Evolutionary conservation across 208 protist species (phyloP), one percentile per base, ranked within the genome.

Genomic region (Histomonas meleagridis): DNA sequence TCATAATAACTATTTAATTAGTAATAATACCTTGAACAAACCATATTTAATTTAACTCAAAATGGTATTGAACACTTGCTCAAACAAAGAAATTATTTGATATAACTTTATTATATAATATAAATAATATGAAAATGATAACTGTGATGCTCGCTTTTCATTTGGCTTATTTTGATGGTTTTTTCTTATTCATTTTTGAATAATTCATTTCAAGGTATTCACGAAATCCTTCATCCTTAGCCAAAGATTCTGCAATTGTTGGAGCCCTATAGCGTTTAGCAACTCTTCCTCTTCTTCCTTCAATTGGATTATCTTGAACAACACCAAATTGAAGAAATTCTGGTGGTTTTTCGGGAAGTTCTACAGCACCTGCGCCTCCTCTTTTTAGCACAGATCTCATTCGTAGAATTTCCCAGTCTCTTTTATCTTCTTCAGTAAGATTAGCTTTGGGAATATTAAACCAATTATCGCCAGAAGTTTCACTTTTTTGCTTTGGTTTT

Each of bases 301-400:
- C 76, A 12, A 86, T 86, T 32, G 76, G 40, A 49, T 55, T 23
- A 40, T 43, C 46, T 32, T 32, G 1, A 55, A 86, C 55, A 32
- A 28, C 38, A 43, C 76, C 76, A 86, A 86, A 51, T 86, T 86
- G 76, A 7, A 86, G 9, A 55, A 86, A 86, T 10, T 86, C 76
- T 18, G 76, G 76, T 38, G 40, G 46, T n/a, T 86, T n/a, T 55
- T 86, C 76, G 21, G 76, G 76, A 55, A 86, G 46, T 57, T 48
- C 21, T 7, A 49, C 76, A 5, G 26, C 40, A 49, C 55, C 55
- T 32, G 14, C 76, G 38, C 40, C 76, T 32, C 76, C 76, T n/a
- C 26, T 51, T 55, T 55, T n/a, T 18, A 86, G 43, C 0, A 86
- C 76, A n/a, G 40, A 51, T 32, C 76, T 12, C 76, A 86, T 86